phyloP scores from a whole-genome alignment of 2,329 filamentous ascomycete species.

The Gliomastix tumulicola region DNA sequence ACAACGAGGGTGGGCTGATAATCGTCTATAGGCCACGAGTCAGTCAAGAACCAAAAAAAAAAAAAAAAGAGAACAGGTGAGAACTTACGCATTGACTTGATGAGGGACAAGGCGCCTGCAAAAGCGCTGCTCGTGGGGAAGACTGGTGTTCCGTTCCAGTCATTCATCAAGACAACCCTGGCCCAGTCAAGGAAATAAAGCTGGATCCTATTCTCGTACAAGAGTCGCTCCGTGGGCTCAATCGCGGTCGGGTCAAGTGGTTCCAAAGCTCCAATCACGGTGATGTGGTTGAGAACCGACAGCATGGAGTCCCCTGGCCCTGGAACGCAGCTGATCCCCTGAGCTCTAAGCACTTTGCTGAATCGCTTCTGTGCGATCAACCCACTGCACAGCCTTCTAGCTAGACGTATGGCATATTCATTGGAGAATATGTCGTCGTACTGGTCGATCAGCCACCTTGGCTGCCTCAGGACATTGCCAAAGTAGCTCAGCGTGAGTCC shows the following conservation, averaged over 20 bases:
- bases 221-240: slow-evolving; percentile 13
- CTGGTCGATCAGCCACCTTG: slow-evolving; percentile 34
- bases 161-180: slow-evolving; percentile 64
- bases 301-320: too few species aligned
- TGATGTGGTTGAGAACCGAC: too few species aligned
- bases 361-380: too few species aligned
- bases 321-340: too few species aligned
- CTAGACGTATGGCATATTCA: slow-evolving; percentile 51
- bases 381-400: slow-evolving; percentile 49
- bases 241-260: slow-evolving; percentile 19
- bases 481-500: slow-evolving; percentile 23
- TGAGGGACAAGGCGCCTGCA: slow-evolving; percentile 69
- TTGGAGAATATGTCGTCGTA: slow-evolving; percentile 59
- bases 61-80: not conserved
- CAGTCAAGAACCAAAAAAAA: too few species aligned
- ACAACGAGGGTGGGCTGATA: slow-evolving; percentile 44
- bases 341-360: too few species aligned
- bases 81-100: slow-evolving; percentile 63
- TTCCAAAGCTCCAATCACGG: too few species aligned
- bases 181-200: slow-evolving; percentile 64
- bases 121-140: slow-evolving; percentile 65
- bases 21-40: not conserved
- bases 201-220: slow-evolving; percentile 51
- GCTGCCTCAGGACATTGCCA: not conserved
- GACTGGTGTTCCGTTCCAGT: slow-evolving; percentile 73